Evolutionary conservation across 257 asterid species (phyloP).

Genomic region (Scutellaria baicalensis): DNA sequence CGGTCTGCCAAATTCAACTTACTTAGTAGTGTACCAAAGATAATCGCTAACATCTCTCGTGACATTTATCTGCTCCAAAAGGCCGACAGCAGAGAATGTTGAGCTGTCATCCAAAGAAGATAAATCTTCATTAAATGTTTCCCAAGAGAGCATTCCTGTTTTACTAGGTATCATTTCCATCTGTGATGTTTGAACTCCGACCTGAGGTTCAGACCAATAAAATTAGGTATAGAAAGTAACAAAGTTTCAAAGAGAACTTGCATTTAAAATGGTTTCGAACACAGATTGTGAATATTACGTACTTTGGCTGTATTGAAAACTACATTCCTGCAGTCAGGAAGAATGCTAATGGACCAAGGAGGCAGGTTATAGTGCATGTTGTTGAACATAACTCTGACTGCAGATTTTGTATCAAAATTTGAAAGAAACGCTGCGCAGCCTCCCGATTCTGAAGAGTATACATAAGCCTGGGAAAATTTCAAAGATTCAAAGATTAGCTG

Average conservation of each 20-base stretch:
- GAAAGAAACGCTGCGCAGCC: slow-evolving; percentile 90
- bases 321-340: slow-evolving; percentile 85
- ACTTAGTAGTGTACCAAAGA: slow-evolving; percentile 84
- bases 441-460: slow-evolving; percentile 59
- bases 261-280: not conserved
- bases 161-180: slow-evolving; percentile 69
- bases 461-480: slow-evolving; percentile 51
- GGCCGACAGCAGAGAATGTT: slow-evolving; percentile 61
- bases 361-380: slow-evolving; percentile 76
- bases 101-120: slow-evolving; percentile 59
- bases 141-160: slow-evolving; percentile 66
- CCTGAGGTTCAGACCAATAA: slow-evolving; percentile 33
- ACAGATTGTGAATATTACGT: slow-evolving; percentile 11
- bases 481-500: not conserved
- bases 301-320: slow-evolving; percentile 93
- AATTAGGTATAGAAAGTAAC: not conserved
- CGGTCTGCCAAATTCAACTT: slow-evolving; percentile 13
- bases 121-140: slow-evolving; percentile 75
- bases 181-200: slow-evolving; percentile 86
- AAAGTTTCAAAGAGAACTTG: not conserved
- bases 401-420: slow-evolving; percentile 53
- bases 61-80: slow-evolving; percentile 88
- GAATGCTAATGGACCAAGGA: slow-evolving; percentile 97
- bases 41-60: slow-evolving; percentile 85
- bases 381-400: slow-evolving; percentile 71